These are phyloP conservation scores for Cadophora gregata DNA, from an alignment of 2,329 filamentous ascomycete species.

Conservation along the genomic window DNA sequence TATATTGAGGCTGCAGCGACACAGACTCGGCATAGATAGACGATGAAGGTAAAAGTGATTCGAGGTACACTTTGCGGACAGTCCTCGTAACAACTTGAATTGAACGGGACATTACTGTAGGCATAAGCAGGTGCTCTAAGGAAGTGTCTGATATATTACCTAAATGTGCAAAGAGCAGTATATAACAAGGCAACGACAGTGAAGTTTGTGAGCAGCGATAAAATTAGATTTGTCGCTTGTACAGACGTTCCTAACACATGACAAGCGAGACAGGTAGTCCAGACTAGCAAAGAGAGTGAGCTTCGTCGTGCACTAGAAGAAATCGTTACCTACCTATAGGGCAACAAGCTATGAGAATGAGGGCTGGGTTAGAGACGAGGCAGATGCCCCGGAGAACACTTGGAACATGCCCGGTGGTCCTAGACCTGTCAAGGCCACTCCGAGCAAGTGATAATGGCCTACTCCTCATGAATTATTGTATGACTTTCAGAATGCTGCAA, in stretches of 20 bases:
- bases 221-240: not conserved
- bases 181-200: not conserved
- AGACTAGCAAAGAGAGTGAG: not conserved
- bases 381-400: not conserved
- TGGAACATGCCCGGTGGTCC: not conserved
- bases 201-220: not conserved
- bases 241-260: not conserved
- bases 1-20: not conserved
- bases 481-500: not conserved
- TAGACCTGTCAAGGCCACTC: not conserved
- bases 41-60: not conserved
- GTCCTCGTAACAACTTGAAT: not conserved
- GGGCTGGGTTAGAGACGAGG: slow-evolving; percentile 8
- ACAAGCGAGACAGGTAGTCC: slow-evolving; percentile 8
- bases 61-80: not conserved
- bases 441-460: not conserved
- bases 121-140: not conserved
- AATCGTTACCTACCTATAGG: slow-evolving; percentile 9
- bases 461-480: not conserved
- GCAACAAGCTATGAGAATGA: slow-evolving; percentile 3
- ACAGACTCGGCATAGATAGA: not conserved
- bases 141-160: not conserved
- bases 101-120: not conserved
- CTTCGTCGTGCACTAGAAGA: not conserved
- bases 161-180: not conserved